Conservation (phyloP, 805 yeast genomes). For the Lipomyces kockii region DNA sequence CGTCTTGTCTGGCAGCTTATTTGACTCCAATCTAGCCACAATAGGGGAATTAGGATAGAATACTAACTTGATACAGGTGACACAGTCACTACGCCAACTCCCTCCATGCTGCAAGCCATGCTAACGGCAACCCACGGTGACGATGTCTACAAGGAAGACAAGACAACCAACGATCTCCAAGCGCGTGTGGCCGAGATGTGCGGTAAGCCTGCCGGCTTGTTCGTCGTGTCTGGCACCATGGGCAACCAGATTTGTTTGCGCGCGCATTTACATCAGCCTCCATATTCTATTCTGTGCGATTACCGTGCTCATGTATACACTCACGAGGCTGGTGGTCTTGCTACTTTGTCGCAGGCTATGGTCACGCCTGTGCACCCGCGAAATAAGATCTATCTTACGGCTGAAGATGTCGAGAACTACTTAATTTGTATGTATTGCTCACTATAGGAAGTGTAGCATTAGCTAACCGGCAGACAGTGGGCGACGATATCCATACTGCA, state of each 20-base stretch:
- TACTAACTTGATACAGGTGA: constrained; percentile 49
- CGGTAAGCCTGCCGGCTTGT: constrained; percentile 81
- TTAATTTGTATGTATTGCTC: constrained; percentile 40
- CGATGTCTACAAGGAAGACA: constrained; percentile 86
- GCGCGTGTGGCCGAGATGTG: constrained; percentile 65
- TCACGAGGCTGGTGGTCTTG: constrained; percentile 90
- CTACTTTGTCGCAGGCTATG: constrained; percentile 89
- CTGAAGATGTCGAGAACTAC: constrained; percentile 73
- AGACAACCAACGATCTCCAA: constrained; percentile 68
- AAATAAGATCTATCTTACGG: constrained; percentile 67
- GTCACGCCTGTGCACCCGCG: constrained; percentile 79
- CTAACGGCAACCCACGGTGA: constrained; percentile 71
- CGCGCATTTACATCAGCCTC: constrained; percentile 77
- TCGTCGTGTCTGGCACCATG: constrained; percentile 86
- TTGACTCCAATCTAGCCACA: not conserved
- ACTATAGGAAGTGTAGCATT: not conserved
- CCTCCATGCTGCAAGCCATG: constrained; percentile 68
- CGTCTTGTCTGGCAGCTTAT: not conserved
- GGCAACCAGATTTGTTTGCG: constrained; percentile 87
- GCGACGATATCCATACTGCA: constrained; percentile 84
- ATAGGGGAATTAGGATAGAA: not conserved
- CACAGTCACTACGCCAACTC: constrained; percentile 88
- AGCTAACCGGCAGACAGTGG: constrained; percentile 55
- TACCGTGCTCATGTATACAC: constrained; percentile 80
- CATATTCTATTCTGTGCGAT: constrained; percentile 84